Evolutionary conservation across 345 rosid genomes (phyloP).

Genomic region (Linum usitatissimum): DNA sequence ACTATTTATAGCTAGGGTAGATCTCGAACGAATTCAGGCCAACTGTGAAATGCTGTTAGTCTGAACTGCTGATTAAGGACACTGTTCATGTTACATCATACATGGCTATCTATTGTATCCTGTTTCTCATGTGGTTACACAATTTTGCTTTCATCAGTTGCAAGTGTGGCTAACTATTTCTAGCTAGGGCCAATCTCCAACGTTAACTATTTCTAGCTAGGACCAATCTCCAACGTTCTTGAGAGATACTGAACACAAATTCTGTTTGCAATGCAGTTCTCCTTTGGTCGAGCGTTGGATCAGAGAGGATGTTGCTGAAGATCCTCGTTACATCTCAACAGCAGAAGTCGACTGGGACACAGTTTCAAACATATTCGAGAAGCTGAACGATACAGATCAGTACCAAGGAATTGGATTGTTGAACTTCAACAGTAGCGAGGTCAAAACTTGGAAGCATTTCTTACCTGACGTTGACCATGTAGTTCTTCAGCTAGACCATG

Average conservation of each 20-base stretch:
- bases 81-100: not conserved
- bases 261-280: conserved; percentile 21
- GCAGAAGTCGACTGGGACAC: conserved; percentile 53
- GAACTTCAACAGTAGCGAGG: conserved; percentile 56
- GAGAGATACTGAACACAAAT: conserved; percentile 11
- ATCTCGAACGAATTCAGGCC: no score
- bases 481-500: conserved; percentile 36
- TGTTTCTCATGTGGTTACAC: no score
- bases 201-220: no score
- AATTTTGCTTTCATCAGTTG: not conserved
- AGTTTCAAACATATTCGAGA: conserved; percentile 39
- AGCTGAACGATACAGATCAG: conserved; percentile 29
- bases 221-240: not conserved
- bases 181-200: no score
- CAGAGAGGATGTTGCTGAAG: conserved; percentile 23
- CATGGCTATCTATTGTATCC: not conserved
- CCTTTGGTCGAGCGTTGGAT: conserved; percentile 43
- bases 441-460: conserved; percentile 43
- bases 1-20: no score
- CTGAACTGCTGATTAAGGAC: not conserved
- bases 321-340: conserved; percentile 50
- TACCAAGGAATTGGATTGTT: conserved; percentile 67
- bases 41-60: not conserved
- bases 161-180: not conserved
- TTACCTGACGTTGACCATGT: conserved; percentile 53